Evolutionary conservation across 768 basidiomycete genomes (phyloP).

Genomic region (Psilocybe cubensis): DNA sequence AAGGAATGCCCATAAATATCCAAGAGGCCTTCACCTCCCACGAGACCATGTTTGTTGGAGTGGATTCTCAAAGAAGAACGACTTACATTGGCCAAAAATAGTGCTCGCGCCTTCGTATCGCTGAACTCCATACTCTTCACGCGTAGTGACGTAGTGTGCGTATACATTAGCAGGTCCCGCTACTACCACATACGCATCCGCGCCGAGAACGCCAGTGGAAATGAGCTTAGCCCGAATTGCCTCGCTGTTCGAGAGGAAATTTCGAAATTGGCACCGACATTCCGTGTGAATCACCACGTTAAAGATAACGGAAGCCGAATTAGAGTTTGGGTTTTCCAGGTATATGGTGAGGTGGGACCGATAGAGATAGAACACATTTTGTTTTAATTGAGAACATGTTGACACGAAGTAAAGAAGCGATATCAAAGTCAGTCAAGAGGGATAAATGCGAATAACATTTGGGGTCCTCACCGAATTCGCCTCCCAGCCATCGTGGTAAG

Average conservation of each 20-base stretch:
- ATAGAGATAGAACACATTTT: background rate
- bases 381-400: constrained; percentile 4
- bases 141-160: constrained; percentile 72
- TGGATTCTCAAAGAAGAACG: background rate
- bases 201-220: constrained; percentile 61
- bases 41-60: background rate
- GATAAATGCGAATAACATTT: constrained; percentile 14
- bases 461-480: constrained; percentile 60
- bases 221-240: constrained; percentile 69
- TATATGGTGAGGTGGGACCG: background rate
- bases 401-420: constrained; percentile 12
- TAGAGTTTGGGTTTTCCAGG: constrained; percentile 7
- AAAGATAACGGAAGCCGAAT: constrained; percentile 22
- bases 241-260: constrained; percentile 45
- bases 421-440: constrained; percentile 9
- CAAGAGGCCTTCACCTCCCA: background rate
- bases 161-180: constrained; percentile 87
- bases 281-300: constrained; percentile 19
- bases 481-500: constrained; percentile 84
- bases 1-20: constrained; percentile 10
- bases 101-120: constrained; percentile 85
- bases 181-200: constrained; percentile 75
- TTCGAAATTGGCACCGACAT: constrained; percentile 21
- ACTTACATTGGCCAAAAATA: constrained; percentile 73
- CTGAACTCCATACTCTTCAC: constrained; percentile 75